Base-by-base conservation (phyloP, 2,329 filamentous ascomycete genomes). In the Fusarium longipes region DNA sequence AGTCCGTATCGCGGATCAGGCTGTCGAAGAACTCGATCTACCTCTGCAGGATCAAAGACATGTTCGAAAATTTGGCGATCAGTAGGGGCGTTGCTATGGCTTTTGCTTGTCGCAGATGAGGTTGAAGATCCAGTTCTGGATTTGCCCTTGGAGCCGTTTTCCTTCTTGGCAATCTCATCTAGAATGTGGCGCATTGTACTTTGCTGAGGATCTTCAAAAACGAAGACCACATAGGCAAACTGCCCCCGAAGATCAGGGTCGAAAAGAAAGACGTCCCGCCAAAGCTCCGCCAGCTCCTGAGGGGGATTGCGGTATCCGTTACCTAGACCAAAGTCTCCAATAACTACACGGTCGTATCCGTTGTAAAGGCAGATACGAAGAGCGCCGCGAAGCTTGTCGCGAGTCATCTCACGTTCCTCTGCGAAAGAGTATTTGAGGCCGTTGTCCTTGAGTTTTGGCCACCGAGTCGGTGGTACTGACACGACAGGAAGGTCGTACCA, bases 391-490 rank as follows among this genome's bases (percentile, higher is more conserved):
- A 93, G 89, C 78, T 93, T 93, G 71, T 91, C 88, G 71, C 84
- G 85, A 79, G 92, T 91, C 75, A 93, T 83, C 67, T 91, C 87
- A 63, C 86, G 86, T 78, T 93, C 91, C 71, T 89, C 83, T 5
- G 83, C 82, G 76, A 94, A 93, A 0, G 89, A 91, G 77, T 93
- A 93, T 65, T 86, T 87, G 63, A 82, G 82, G n/a, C 88, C 89
- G 47, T 83, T 82, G 60, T 88, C 86, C 70, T 89, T 89, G 36
- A 93, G 84, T 77, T 93, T 93, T 18, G 91, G 91, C 78, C 91
- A 87, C 24, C 89, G 86, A 9, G 90, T 87, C 11, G 91, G 90
- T 22, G 89, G 86, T 20, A 93, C 88, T 3, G 90, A 92, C 56
- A 93, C 86, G n/a, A 93, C 89, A 11, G 91, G 90, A 29, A 93